Conservation (phyloP, 768 basidiomycete genomes). For the Chalciporus pseudorubinellus region DNA sequence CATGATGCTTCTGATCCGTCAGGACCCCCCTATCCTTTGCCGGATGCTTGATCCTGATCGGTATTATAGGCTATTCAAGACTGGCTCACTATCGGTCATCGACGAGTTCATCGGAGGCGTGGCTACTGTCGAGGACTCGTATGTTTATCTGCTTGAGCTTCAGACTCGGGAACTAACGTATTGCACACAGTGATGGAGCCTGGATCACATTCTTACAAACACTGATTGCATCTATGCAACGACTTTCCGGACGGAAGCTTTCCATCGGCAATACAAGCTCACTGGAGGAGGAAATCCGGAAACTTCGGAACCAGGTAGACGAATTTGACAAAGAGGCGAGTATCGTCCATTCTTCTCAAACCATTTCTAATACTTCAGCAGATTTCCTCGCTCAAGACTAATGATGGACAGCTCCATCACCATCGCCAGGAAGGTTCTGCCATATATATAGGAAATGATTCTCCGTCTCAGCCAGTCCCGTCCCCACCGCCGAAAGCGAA, state of each 20-base stretch:
- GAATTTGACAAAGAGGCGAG: conserved; percentile 65
- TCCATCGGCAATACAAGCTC: conserved; percentile 47
- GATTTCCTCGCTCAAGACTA: conserved; percentile 6
- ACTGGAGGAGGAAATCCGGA: conserved; percentile 58
- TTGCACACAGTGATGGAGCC: conserved; percentile 50
- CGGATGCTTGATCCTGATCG: conserved; percentile 1
- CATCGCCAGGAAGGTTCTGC: conserved; percentile 19
- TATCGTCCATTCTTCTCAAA: background rate
- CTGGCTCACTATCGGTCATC: conserved; percentile 54
- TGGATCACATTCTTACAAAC: conserved; percentile 63
- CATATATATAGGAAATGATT: conserved; percentile 12
- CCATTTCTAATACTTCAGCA: background rate
- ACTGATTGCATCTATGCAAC: conserved; percentile 59
- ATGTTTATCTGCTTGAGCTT: conserved; percentile 22
- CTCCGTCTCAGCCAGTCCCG: background rate
- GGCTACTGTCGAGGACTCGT: conserved; percentile 62
- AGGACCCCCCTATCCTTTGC: conserved; percentile 25
- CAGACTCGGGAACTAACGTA: conserved; percentile 12
- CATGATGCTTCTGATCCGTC: conserved; percentile 66
- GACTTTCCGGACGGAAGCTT: conserved; percentile 63
- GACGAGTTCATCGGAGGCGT: conserved; percentile 67
- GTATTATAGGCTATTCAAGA: conserved; percentile 55
- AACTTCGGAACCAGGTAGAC: conserved; percentile 57
- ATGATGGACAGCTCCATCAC: background rate
- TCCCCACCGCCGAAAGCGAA: conserved; percentile 30